A percentile compares a stretch with the other conserved stretches of the same genome.
These are phyloP conservation scores for Fusarium mangiferae DNA, from an alignment of 2,329 filamentous ascomycete genomes.

Conservation along the genomic window DNA sequence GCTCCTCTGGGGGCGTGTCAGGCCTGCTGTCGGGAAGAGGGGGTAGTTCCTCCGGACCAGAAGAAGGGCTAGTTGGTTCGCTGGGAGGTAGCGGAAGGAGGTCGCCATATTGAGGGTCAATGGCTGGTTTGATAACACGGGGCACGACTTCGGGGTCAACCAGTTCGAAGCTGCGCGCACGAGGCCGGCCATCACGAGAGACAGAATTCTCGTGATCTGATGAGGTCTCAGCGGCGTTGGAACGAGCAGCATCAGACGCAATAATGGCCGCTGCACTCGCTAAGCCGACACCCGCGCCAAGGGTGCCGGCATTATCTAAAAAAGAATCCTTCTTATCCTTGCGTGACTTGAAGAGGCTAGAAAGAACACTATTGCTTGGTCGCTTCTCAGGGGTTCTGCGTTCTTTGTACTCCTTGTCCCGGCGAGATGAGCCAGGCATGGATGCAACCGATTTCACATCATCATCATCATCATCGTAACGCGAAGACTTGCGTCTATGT, in stretches of 20 bases:
- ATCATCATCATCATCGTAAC: slow-evolving; percentile 61
- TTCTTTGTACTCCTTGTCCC: slow-evolving; percentile 46
- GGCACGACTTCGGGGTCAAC: slow-evolving; percentile 68
- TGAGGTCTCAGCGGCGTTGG: slow-evolving; percentile 58
- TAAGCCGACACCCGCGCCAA: slow-evolving; percentile 75
- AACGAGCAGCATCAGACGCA: slow-evolving; percentile 53
- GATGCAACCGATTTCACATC: slow-evolving; percentile 60
- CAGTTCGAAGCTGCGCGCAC: slow-evolving; percentile 48
- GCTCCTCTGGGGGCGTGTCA: slow-evolving; percentile 63
- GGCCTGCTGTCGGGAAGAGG: slow-evolving; percentile 70
- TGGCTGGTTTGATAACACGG: slow-evolving; percentile 70
- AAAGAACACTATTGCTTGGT: slow-evolving; percentile 57
- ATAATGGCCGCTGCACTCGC: slow-evolving; percentile 60
- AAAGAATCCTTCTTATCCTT: slow-evolving; percentile 66
- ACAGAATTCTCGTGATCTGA: slow-evolving; percentile 52
- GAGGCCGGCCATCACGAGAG: slow-evolving; percentile 37
- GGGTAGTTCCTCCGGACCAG: slow-evolving; percentile 56
- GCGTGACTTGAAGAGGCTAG: slow-evolving; percentile 59
- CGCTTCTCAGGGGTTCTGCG: slow-evolving; percentile 51
- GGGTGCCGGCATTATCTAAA: slow-evolving; percentile 78
- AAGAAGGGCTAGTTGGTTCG: slow-evolving; percentile 61
- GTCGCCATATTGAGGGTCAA: slow-evolving; percentile 74
- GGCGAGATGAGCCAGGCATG: slow-evolving; percentile 47
- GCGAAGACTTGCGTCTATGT: slow-evolving; percentile 44
- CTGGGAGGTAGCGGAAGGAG: slow-evolving; percentile 72